Base-by-base conservation (phyloP, 1,139 yeast species). In the Schizosaccharomyces versatilis region DNA sequence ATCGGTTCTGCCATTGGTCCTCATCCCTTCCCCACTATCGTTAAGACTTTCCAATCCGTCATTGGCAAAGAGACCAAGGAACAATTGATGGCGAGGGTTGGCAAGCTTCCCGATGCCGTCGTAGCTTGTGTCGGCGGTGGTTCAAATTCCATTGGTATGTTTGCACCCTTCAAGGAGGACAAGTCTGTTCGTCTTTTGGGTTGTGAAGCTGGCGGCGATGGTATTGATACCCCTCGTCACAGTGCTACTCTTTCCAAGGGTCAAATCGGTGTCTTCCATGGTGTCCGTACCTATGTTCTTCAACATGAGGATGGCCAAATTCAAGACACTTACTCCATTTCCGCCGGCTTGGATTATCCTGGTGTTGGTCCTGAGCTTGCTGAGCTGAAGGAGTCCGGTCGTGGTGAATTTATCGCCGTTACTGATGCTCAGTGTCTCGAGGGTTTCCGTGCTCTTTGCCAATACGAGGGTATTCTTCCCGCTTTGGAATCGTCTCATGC, bases 121-220 rank as follows among this genome's bases (percentile, higher is more conserved):
- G 95, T 88, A 59, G 98, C 99, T 2, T 90, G 99, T 74, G 98
- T 90, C 55, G 99, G 99, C 64, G 99, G 99, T 65, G 99, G 99
- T 55, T 85, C 96, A 40, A 90, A 90, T 73, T 82, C 95, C 54
- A 79, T 94, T 47, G 99, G 99, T 67, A 79, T 90, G 78, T 90
- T 90, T 68, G 80, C 88, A 19, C 96, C 97, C 54, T 90, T 90
- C 66, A 94, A 85, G 66, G 73, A 85, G 19, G 95, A 86, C 65
- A 62, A 67, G 10, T 72, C 76, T 10, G 99, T 90, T 54, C 78
- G 77, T 65, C 72, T 93, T 67, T 71, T 86, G 54, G 99, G 99
- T 66, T 88, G 88, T 58, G 99, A 93, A 72, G 99, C 99, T 54
- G 99, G 95, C 67, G 99, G 99, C 69, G 95, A 85, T 63, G 99